Evolutionary conservation across 306 rosid species (phyloP), one percentile per base, ranked within the genome.

Genomic region (Mucuna pruriens): DNA sequence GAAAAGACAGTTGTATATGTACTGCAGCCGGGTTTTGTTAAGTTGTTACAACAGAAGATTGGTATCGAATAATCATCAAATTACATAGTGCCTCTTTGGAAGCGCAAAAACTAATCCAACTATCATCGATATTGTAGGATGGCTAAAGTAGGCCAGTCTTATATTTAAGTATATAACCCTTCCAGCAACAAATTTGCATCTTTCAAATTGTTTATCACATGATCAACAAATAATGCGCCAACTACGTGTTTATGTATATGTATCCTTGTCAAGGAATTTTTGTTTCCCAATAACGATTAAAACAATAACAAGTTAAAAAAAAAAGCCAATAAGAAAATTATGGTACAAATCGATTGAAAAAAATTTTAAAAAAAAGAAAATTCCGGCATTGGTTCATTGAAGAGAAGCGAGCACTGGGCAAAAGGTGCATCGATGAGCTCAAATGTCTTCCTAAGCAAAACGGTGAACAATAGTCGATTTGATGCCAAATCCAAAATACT

Each of bases 401-500:
- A 68, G 54, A 60, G 39, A 70, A 31, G 39, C 61, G 9, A 42
- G 39, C 75, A 65, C 2, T 11, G 44, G 54, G 80, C 38, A 40
- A 74, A n/a, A 52, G 39, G 42, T 33, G 84, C 86, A 89, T 87
- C 44, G 91, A 71, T 71, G 90, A 71, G 78, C 67, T 86, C 79
- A 75, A 86, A 55, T 83, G 84, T 71, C 55, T 23, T 80, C 65
- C 29, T 22, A 55, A 75, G 80, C 15, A 15, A 66, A 81, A 70
- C 19, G 77, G 58, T 46, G 80, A 66, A 51, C 17, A 46, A 51
- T 77, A 81, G 80, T 80, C 29, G 75, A 78, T 69, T 80, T 63
- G 89, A 91, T 91, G 78, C 95, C 87, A 75, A 82, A 66, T 85
- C 92, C 97, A 90, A 89, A 89, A 45, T 20, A 34, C 87, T 58